Evolutionary conservation across 2,329 filamentous ascomycete species (phyloP).

Genomic region (Coniochaeta sp.): DNA sequence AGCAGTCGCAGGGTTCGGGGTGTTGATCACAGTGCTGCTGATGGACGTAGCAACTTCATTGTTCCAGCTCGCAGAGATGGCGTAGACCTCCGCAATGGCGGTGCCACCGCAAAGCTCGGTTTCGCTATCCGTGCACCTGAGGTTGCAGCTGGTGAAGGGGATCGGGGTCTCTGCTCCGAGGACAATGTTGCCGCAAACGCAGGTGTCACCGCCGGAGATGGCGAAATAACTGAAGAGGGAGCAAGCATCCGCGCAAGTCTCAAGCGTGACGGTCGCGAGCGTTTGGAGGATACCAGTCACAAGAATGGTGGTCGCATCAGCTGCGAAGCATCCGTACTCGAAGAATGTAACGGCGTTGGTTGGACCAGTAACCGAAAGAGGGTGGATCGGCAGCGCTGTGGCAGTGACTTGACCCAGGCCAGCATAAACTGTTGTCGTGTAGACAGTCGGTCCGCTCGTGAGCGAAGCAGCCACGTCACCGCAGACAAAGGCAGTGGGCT

Average conservation of each 20-base stretch:
- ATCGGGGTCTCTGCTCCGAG: background rate
- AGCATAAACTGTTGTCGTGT: background rate
- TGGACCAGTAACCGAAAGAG: background rate
- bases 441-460: background rate
- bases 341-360: background rate
- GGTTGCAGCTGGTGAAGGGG: background rate
- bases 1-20: background rate
- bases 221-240: background rate
- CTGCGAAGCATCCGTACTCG: background rate
- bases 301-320: background rate
- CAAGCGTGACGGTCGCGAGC: background rate
- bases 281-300: no score
- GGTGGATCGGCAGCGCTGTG: background rate
- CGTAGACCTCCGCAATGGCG: background rate
- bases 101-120: background rate
- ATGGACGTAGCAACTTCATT: background rate
- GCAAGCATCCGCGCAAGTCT: background rate
- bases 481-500: constrained; percentile 12
- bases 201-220: background rate
- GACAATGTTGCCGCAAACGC: background rate
- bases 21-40: background rate
- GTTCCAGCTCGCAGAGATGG: background rate
- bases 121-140: background rate
- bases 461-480: constrained; percentile 6
- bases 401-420: background rate